A percentile compares a stretch with the other conserved stretches of the same genome.
Evolutionary conservation across 2,329 filamentous ascomycete genomes (phyloP).

Genomic region (Talaromyces pinophilus): DNA sequence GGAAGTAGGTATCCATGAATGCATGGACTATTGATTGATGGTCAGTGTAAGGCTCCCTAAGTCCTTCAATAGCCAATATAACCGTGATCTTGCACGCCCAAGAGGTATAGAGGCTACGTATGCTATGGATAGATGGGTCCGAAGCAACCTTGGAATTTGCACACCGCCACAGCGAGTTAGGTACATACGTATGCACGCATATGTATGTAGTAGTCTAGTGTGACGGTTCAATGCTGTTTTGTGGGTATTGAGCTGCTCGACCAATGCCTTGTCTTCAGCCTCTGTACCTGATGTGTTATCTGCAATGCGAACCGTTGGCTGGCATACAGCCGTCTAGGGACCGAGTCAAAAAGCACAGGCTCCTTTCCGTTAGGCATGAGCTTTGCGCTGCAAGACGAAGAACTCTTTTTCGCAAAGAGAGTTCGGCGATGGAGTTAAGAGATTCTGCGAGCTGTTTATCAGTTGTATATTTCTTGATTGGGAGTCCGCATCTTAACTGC

Average conservation of each 20-base stretch:
- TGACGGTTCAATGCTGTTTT: background rate
- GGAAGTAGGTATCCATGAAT: background rate
- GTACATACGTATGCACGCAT: background rate
- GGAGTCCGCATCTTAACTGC: no score
- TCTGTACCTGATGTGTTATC: background rate
- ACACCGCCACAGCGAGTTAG: background rate
- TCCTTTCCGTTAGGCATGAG: no score
- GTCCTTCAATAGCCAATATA: no score
- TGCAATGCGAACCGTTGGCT: background rate
- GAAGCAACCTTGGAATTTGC: background rate
- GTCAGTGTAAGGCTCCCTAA: no score
- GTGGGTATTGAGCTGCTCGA: background rate
- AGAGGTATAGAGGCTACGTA: no score
- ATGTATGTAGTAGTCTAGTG: background rate
- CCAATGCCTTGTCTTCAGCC: background rate
- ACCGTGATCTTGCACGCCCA: no score
- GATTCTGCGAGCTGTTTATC: no score
- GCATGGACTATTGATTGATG: background rate
- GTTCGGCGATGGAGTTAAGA: no score
- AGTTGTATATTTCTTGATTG: no score
- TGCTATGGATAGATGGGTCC: background rate
- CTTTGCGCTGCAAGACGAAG: no score
- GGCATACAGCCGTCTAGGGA: background rate
- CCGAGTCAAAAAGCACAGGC: background rate
- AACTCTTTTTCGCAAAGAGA: no score